Conservation (phyloP, 345 rosid genomes). For the Moringa oleifera region DNA sequence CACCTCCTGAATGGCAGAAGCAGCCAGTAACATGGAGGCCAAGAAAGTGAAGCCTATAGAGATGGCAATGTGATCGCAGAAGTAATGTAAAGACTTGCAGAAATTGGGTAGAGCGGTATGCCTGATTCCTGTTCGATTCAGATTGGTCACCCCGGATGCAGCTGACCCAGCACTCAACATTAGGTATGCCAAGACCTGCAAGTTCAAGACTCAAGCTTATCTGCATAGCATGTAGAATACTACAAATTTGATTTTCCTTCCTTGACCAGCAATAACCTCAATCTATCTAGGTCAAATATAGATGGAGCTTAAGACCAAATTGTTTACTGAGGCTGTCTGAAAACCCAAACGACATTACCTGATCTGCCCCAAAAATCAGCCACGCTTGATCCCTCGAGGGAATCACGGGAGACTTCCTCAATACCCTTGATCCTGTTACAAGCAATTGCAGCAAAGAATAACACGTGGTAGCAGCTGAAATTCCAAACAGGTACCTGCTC, state of each 20-base stretch:
- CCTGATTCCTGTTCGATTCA: constrained; percentile 71
- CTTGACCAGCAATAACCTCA: too few relatives aligned
- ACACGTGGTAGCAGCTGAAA: constrained; percentile 45
- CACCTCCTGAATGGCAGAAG: constrained; percentile 52
- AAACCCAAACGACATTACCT: constrained; percentile 32
- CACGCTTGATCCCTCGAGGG: constrained; percentile 68
- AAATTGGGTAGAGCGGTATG: constrained; percentile 75
- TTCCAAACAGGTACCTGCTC: constrained; percentile 69
- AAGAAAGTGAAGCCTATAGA: constrained; percentile 69
- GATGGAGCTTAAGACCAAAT: too few relatives aligned
- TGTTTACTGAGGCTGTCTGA: too few relatives aligned
- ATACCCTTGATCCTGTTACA: constrained; percentile 40
- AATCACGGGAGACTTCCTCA: constrained; percentile 41
- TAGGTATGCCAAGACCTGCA: constrained; percentile 60
- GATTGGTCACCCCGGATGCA: constrained; percentile 68
- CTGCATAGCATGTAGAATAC: neutral
- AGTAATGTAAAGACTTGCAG: constrained; percentile 64
- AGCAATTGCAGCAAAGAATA: constrained; percentile 61
- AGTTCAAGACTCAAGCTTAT: neutral
- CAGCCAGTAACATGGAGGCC: constrained; percentile 45
- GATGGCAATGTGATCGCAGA: constrained; percentile 69
- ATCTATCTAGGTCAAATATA: too few relatives aligned
- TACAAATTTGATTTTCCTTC: too few relatives aligned
- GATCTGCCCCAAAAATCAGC: constrained; percentile 73
- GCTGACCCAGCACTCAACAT: constrained; percentile 79